These are phyloP conservation scores for Jacaranda copaia DNA, from an alignment of 257 asterid genomes.

Conservation along the genomic window DNA sequence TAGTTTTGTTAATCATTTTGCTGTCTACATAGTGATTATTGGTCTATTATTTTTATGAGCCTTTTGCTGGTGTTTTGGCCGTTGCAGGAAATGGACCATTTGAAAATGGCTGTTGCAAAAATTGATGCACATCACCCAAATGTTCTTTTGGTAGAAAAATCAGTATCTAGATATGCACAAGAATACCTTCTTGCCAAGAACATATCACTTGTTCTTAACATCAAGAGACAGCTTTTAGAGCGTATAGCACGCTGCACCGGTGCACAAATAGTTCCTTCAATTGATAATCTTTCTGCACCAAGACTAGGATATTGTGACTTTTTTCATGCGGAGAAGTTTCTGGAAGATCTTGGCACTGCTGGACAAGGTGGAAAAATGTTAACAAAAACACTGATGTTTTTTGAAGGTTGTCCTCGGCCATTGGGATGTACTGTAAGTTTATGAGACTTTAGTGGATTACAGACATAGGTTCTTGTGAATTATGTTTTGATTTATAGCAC, in stretches of 20 bases:
- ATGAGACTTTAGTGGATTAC: slow-evolving; percentile 30
- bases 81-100: slow-evolving; percentile 86
- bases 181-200: slow-evolving; percentile 86
- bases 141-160: slow-evolving; percentile 79
- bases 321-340: slow-evolving; percentile 75
- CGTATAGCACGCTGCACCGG: slow-evolving; percentile 89
- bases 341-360: slow-evolving; percentile 80
- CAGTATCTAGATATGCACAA: slow-evolving; percentile 85
- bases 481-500: slow-evolving; percentile 4
- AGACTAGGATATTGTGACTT: slow-evolving; percentile 78
- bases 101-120: slow-evolving; percentile 90
- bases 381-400: slow-evolving; percentile 81
- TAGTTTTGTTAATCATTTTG: slow-evolving; percentile 10
- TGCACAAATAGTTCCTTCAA: slow-evolving; percentile 75
- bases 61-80: slow-evolving; percentile 32
- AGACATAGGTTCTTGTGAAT: slow-evolving; percentile 23
- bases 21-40: slow-evolving; percentile 12
- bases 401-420: slow-evolving; percentile 86
- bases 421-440: slow-evolving; percentile 83
- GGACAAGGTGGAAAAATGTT: slow-evolving; percentile 70
- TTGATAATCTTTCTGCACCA: slow-evolving; percentile 74
- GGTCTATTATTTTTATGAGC: slow-evolving; percentile 29
- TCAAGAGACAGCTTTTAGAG: slow-evolving; percentile 81
- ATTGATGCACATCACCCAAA: slow-evolving; percentile 85
- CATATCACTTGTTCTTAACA: slow-evolving; percentile 80